A percentile compares a stretch with the other conserved stretches of the same genome.
Conservation (phyloP, 352 stramenopile genomes). For the Elongisporangium senticosum region DNA sequence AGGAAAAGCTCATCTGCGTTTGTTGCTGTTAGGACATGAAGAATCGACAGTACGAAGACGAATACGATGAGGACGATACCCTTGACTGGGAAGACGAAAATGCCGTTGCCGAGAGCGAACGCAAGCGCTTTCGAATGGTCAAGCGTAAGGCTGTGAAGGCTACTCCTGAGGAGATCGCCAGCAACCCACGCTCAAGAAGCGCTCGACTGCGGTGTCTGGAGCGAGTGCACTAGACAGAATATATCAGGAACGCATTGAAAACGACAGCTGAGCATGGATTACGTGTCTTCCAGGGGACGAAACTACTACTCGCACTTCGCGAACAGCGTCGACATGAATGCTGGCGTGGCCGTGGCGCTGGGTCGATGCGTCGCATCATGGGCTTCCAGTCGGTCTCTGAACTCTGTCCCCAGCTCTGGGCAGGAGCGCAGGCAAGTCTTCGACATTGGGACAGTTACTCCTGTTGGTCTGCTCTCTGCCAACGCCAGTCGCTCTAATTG, state of each 20-base stretch:
- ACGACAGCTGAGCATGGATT: background rate
- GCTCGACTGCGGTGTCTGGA: slow-evolving; percentile 74
- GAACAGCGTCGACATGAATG: too few relatives aligned
- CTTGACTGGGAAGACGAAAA: slow-evolving; percentile 15
- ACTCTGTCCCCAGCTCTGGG: background rate
- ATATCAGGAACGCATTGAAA: background rate
- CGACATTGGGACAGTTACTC: background rate
- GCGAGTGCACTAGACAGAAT: slow-evolving; percentile 27
- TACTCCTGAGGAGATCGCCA: slow-evolving; percentile 47
- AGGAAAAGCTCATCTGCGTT: background rate
- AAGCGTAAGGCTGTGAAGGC: slow-evolving; percentile 68
- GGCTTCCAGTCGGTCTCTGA: background rate
- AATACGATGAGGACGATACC: slow-evolving; percentile 19
- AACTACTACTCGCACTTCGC: background rate
- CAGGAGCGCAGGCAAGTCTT: background rate
- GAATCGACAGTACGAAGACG: slow-evolving; percentile 8
- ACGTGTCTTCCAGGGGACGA: background rate
- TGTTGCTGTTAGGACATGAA: slow-evolving; percentile 12
- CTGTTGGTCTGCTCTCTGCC: background rate
- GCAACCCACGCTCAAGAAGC: slow-evolving; percentile 64
- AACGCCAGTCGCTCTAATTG: background rate
- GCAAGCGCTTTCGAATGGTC: slow-evolving; percentile 51
- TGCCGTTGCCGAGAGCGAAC: slow-evolving; percentile 3
- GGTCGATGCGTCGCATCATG: background rate
- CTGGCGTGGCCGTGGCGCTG: background rate